Base-by-base conservation (phyloP, 495 filamentous ascomycete species). In the Annulohypoxylon maeteangense region DNA sequence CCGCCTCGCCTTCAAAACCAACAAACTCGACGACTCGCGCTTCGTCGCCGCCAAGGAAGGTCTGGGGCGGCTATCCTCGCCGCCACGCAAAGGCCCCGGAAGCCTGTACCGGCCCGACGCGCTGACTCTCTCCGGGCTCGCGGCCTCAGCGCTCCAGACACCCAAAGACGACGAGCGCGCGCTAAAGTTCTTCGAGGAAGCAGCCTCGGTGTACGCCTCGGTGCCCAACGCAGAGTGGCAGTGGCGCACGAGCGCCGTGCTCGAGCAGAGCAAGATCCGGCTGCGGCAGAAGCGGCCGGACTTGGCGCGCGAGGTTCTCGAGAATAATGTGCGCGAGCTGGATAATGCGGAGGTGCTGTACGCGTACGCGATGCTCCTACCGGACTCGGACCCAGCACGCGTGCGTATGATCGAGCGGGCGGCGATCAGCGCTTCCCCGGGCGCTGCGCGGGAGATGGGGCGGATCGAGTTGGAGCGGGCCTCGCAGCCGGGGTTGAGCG, bases 181-280 rank as follows among this genome's bases (percentile, higher is more conserved):
- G 20, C 53, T 68, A 11, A 61, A 53, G 7, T 58, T 62, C 42
- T 64, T 73, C 50, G 45, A 22, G 7, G 48, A 31, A 1, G 62
- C 55, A 0, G 36, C 14, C 0, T 40, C 36, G 16, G 7, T n/a
- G 20, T 32, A 29, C 27, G 18, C 38, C 23, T 8, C 22, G 36
- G 2, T 5, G 2, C 20, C 58, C 5, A 12, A 14, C 4, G 2
- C 22, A 20, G 14, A 34, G 14, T 84, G 81, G 81, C 64, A 70
- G 31, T 78, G 74, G 72, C 77, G 79, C 50, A 42, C 38, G 1
- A 44, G 54, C 56, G 82, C 77, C 67, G 59, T 75, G 11, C 62
- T 70, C 22, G 67, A 47, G 34, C 70, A 71, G 0, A 78, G 74
- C 38, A 25, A 11, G 18, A 73, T 81, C 53, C 62, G 74, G 14